phyloP scores from a whole-genome alignment of 2,329 filamentous ascomycete species.

The Cercospora janseana region DNA sequence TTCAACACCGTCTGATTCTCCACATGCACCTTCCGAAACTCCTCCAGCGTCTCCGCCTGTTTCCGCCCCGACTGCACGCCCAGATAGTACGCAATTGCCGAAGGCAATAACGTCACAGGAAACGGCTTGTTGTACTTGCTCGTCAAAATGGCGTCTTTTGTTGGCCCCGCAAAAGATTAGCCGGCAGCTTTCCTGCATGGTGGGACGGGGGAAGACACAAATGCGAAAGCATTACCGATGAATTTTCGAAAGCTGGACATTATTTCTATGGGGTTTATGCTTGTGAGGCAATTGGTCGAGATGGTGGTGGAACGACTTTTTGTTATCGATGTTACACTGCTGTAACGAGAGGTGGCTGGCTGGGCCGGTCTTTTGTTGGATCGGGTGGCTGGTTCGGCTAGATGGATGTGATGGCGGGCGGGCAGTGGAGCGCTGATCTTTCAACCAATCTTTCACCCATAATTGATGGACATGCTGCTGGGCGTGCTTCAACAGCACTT shows the following conservation, averaged over 20 bases:
- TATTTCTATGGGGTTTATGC: not conserved
- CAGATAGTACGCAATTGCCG: constrained; percentile 35
- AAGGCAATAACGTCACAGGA: constrained; percentile 35
- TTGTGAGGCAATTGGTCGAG: not conserved
- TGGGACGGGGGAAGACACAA: no score
- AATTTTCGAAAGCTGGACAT: constrained; percentile 23
- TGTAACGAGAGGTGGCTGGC: not conserved
- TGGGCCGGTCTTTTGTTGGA: not conserved
- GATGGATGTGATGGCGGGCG: not conserved
- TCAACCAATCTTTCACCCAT: no score
- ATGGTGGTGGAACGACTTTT: not conserved
- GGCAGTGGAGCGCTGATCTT: no score
- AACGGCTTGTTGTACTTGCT: constrained; percentile 38
- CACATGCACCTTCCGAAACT: constrained; percentile 31
- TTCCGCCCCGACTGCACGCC: constrained; percentile 35
- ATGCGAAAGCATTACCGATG: no score
- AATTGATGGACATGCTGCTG: no score
- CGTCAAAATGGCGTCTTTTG: constrained; percentile 31
- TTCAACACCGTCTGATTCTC: constrained; percentile 26
- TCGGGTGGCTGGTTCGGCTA: not conserved
- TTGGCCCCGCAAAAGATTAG: no score
- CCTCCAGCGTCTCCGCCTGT: constrained; percentile 31
- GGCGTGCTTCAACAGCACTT: no score
- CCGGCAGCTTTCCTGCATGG: no score
- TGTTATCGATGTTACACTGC: not conserved